Evolutionary conservation across 2,329 filamentous ascomycete genomes (phyloP).

Genomic region (Phaeosphaeriaceae sp.): DNA sequence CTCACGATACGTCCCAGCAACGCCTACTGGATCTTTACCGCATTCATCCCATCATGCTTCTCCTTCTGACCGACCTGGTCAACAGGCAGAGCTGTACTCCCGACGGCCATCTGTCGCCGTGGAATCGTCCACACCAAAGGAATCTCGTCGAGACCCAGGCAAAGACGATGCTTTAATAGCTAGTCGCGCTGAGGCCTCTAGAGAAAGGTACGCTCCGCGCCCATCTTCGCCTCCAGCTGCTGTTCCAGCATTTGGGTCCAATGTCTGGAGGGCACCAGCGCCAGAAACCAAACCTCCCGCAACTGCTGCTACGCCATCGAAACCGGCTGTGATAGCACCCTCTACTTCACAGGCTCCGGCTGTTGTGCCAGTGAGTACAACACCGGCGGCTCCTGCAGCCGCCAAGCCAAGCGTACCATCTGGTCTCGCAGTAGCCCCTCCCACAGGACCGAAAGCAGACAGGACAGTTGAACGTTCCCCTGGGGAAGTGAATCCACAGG

Average conservation of each 20-base stretch:
- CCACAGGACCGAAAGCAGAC: conserved; percentile 52
- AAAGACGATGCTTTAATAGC: conserved; percentile 54
- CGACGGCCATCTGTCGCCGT: conserved; percentile 46
- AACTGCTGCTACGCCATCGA: conserved; percentile 33
- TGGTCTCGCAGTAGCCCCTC: conserved; percentile 42
- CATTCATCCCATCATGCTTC: conserved; percentile 42
- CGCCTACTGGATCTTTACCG: conserved; percentile 42
- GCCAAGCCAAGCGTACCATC: conserved; percentile 48
- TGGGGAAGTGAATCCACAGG: conserved; percentile 27
- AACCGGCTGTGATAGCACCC: conserved; percentile 29
- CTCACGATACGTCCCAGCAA: conserved; percentile 40
- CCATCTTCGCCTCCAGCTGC: conserved; percentile 62
- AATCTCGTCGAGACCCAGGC: conserved; percentile 49
- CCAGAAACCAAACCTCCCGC: conserved; percentile 41
- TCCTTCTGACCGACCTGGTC: conserved; percentile 40
- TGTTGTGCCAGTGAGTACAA: conserved; percentile 14
- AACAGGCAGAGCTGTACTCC: conserved; percentile 42
- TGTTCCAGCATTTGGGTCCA: conserved; percentile 62
- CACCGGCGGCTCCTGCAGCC: conserved; percentile 24
- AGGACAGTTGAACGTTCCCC: conserved; percentile 37
- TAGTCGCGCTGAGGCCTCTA: conserved; percentile 54
- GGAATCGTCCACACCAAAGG: conserved; percentile 41
- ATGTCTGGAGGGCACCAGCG: conserved; percentile 52
- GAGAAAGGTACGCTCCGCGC: conserved; percentile 55
- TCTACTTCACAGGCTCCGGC: conserved; percentile 29